Conservation (phyloP, 1,139 yeast genomes). For the Kodamaea anthophila region DNA sequence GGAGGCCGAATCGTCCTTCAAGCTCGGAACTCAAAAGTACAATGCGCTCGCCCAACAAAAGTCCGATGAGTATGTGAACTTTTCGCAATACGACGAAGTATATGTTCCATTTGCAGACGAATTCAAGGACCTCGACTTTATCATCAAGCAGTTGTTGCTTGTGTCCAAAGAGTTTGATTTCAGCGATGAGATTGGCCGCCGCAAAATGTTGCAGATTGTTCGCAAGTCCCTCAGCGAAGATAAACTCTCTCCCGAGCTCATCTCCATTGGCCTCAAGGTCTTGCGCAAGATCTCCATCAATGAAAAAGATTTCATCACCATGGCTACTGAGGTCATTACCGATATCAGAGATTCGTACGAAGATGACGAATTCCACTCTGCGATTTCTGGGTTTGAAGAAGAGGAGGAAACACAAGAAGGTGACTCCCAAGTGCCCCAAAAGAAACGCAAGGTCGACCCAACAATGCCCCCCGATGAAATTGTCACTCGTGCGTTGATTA, state of each 20-base stretch:
- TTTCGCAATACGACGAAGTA: slow-evolving; percentile 15
- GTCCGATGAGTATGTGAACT: slow-evolving; percentile 13
- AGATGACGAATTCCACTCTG: slow-evolving; percentile 49
- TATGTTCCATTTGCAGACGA: slow-evolving; percentile 26
- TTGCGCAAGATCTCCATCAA: slow-evolving; percentile 66
- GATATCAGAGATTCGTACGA: slow-evolving; percentile 73
- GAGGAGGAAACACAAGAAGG: slow-evolving; percentile 9
- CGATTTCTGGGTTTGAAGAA: slow-evolving; percentile 36
- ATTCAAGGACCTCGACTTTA: slow-evolving; percentile 61
- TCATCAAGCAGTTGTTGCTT: slow-evolving; percentile 64
- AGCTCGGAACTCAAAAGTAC: slow-evolving; percentile 16
- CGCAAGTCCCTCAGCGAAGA: slow-evolving; percentile 56
- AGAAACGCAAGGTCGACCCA: slow-evolving; percentile 32
- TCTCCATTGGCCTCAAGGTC: slow-evolving; percentile 56
- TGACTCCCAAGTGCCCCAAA: slow-evolving; percentile 9
- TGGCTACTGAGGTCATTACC: slow-evolving; percentile 80
- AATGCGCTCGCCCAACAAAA: slow-evolving; percentile 10
- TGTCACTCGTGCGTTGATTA: slow-evolving; percentile 58
- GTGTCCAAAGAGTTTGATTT: slow-evolving; percentile 74
- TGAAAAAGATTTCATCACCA: slow-evolving; percentile 78
- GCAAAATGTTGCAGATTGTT: slow-evolving; percentile 69
- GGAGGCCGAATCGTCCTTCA: slow-evolving; percentile 12
- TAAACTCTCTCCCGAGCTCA: slow-evolving; percentile 46
- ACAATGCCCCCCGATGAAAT: slow-evolving; percentile 43
- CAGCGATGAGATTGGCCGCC: slow-evolving; percentile 87